These are phyloP conservation scores for Neurospora sp. DNA, from an alignment of 495 filamentous ascomycete species.

Conservation along the genomic window DNA sequence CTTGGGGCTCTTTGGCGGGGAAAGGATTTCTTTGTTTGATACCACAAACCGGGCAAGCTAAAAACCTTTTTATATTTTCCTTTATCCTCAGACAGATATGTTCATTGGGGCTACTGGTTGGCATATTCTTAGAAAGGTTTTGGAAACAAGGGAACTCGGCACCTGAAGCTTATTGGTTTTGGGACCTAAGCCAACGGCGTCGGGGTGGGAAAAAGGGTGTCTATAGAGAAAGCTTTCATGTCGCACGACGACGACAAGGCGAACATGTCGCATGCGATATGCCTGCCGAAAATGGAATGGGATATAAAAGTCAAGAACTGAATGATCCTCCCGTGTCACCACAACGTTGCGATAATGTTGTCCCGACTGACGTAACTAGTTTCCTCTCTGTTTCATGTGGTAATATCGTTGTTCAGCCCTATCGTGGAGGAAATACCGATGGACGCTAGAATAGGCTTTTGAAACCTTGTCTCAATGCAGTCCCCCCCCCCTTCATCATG, in stretches of 20 bases:
- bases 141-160: constrained; percentile 4
- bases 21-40: constrained; percentile 5
- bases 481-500: neutral
- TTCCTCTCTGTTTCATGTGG: neutral
- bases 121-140: constrained; percentile 11
- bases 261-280: neutral
- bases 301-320: neutral
- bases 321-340: neutral
- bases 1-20: constrained; percentile 16
- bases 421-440: neutral
- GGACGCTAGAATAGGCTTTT: neutral
- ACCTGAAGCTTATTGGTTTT: neutral
- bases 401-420: neutral
- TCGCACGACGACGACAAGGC: no score
- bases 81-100: neutral
- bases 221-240: constrained; percentile 6
- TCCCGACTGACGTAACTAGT: neutral
- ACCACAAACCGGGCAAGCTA: constrained; percentile 3
- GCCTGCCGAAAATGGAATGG: neutral
- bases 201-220: constrained; percentile 6
- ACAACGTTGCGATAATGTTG: neutral
- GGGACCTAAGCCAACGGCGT: neutral
- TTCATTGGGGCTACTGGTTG: constrained; percentile 17
- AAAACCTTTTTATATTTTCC: neutral
- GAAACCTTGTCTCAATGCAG: neutral